Evolutionary conservation across 1,139 yeast species (phyloP).

Genomic region (Debaryomyces sp.): DNA sequence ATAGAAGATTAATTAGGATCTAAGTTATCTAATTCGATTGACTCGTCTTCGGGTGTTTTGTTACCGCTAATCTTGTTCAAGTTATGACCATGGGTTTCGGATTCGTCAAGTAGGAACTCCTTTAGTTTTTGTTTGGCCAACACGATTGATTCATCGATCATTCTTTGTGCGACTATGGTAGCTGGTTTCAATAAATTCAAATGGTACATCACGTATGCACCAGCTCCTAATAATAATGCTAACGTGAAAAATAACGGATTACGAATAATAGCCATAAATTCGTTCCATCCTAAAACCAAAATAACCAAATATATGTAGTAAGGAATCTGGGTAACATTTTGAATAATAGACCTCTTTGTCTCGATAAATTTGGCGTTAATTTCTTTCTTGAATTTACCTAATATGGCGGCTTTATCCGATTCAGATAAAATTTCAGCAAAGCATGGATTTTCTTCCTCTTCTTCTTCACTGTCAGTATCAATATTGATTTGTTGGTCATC

Average conservation of each 20-base stretch:
- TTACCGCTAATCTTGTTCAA: slow-evolving; percentile 21
- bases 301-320: slow-evolving; percentile 75
- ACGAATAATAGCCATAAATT: slow-evolving; percentile 82
- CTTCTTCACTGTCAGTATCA: slow-evolving; percentile 46
- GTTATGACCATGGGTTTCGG: slow-evolving; percentile 27
- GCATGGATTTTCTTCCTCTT: slow-evolving; percentile 30
- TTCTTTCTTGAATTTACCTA: slow-evolving; percentile 68
- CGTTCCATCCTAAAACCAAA: slow-evolving; percentile 90
- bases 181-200: slow-evolving; percentile 81
- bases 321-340: slow-evolving; percentile 78
- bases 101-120: slow-evolving; percentile 47
- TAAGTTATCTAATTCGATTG: slow-evolving; percentile 15
- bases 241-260: slow-evolving; percentile 78
- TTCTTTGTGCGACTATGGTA: slow-evolving; percentile 56
- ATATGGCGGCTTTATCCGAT: slow-evolving; percentile 58
- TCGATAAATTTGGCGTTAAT: slow-evolving; percentile 83
- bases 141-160: slow-evolving; percentile 57
- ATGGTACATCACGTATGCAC: slow-evolving; percentile 66
- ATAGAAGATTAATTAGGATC: neutral
- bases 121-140: slow-evolving; percentile 62
- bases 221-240: slow-evolving; percentile 58
- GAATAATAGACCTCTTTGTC: slow-evolving; percentile 75
- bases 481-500: slow-evolving; percentile 29
- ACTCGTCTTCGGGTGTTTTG: slow-evolving; percentile 7
- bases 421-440: slow-evolving; percentile 65